Evolutionary conservation across 768 basidiomycete genomes (phyloP), one percentile per base, ranked within the genome.

Genomic region (Xerocomus potaroensis): DNA sequence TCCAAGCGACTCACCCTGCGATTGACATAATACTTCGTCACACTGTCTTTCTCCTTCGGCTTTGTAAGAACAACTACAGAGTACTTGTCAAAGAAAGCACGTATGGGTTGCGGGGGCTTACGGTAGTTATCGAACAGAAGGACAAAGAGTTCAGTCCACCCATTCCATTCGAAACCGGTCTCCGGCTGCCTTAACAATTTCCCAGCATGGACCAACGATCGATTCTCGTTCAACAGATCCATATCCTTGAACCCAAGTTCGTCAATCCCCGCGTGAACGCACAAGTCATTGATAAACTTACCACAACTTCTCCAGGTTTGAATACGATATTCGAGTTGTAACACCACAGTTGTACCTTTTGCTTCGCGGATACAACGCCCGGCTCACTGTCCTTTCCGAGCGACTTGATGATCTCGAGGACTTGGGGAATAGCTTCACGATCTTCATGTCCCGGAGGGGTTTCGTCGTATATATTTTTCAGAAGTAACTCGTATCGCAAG

Each of bases 61-160:
- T 94, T 94, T 11, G 91, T 91, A 78, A 92, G 79, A 27, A 94
- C 89, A 65, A 94, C 92, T 93, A 58, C 6, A 55, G 19, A 39
- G 12, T 15, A 19, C 26, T 15, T 18, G 23, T 63, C 30, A 70
- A 35, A 16, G 35, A n/a, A 38, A n/a, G 23, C 11, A 9, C 14
- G 10, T 18, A 19, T 0, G 22, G 21, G 22, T 26, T 9, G 30
- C n/a, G 14, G 12, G 22, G 12, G 69, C 89, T 66, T 49, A 91
- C 92, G 66, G 57, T 97, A 99, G 58, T 98, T 92, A 66, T 99
- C 96, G 57, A 99, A 96, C 3, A 99, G 71, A 43, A 97, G 73
- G 8, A 95, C 86, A 51, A 84, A 87, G 7, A 95, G 75, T 65
- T 97, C 93, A 35, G 81, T 83, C 90, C 91, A 95, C 33, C 85